Base-by-base conservation (phyloP, 2,329 filamentous ascomycete species). In the Colletotrichum simmondsii region DNA sequence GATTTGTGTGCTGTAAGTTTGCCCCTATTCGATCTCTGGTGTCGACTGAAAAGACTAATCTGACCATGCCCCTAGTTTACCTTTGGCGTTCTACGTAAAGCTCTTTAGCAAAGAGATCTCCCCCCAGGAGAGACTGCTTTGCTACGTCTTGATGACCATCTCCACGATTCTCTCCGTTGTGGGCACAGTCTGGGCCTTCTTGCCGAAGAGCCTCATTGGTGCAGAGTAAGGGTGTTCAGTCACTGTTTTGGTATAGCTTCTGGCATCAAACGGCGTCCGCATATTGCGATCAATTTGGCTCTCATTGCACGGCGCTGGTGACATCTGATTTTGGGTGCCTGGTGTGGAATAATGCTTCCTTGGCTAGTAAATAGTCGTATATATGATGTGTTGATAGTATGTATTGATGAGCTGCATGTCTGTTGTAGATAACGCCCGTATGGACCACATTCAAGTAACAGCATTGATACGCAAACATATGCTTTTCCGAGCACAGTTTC, bases 81-180 rank as follows among this genome's bases (percentile, higher is more conserved):
- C 96, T 0, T 85, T 98, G 37, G 89, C 92, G 5, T 98, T 99
- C 80, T 95, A 98, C 79, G 84, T 98, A 69, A 97, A 95, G 83
- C 90, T 98, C 1, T 98, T 97, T 80, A 91, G 92, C 59, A 88
- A 91, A 62, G 92, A 96, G 73, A 90, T 98, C 58, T 84, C 87
- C 1, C 76, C 81, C 1, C 80, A 80, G 26, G 94, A 98, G 82
- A 91, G 90, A 77, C 80, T 90, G 5, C 76, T 93, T 57, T 91
- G 93, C 77, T 95, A 91, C 87, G 80, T 85, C 19, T 82, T 98
- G 76, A 91, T 98, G 78, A 80, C 90, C 5, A 78, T 94, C 14
- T 97, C 94, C 68, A 87, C 89, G 1, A 79, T 91, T 24, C 83
- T 98, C 80, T 96, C 94, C 14, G 77, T 92, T 22, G 81, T 96